Base-by-base conservation (phyloP, 805 yeast genomes). In the Citeromyces nyonsensis region DNA sequence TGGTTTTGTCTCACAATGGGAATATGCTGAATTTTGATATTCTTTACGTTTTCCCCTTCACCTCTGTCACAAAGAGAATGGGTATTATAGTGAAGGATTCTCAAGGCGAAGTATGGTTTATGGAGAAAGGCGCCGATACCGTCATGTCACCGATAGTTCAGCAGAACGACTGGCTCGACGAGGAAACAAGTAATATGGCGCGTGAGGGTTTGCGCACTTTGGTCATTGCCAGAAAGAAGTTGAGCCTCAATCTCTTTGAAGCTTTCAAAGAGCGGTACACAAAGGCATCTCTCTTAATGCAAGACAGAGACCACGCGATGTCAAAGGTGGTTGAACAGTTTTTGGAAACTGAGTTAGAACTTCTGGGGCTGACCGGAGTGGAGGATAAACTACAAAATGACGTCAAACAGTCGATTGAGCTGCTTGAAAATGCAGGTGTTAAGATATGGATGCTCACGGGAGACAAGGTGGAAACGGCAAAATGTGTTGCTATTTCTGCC, bases 401-500 rank as follows among this genome's bases (percentile, higher is more conserved):
- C 50, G 95, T 93, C 31, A 88, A 88, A 54, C 68, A 93, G 0
- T 83, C 95, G 0, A 75, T 91, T 36, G 99, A 91, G 57, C 63
- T 86, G 25, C 62, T 91, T 42, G 69, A 98, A 43, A 91, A 93
- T 55, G 99, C 97, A 0, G 98, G 97, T 4, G 73, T 93, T 35
- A 86, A 86, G 45, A 91, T 91, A 33, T 91, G 99, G 99, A 93
- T 91, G 98, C 60, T 91, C 31, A 91, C 99, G 0, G 99, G 99
- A 42, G 99, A 91, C 52, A 91, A 91, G 51, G 97, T 91, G 5
- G 99, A 91, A 56, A 91, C 99, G 0, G 98, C 98, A 1, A 73
- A 85, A 38, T 91, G 98, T 65, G 96, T 91, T 26, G 85, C 96
- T 13, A 81, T 93, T n/a, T 82, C 95, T 51, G 91, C 96, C 24